Evolutionary conservation across 2,329 filamentous ascomycete genomes (phyloP), one percentile per base, ranked within the genome.

Genomic region (Cladosporium sp.): DNA sequence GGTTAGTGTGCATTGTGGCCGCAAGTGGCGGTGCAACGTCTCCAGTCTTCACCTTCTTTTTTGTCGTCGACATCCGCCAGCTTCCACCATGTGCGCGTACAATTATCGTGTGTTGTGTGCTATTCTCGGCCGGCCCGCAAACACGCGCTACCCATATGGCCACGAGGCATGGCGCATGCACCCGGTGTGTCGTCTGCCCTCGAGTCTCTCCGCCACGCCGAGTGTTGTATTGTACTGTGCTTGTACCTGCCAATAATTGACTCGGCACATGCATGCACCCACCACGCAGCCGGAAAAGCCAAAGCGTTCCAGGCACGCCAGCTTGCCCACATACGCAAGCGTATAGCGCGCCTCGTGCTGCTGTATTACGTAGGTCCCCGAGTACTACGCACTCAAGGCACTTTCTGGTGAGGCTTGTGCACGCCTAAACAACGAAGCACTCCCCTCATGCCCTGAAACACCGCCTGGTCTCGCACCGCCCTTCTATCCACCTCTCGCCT

Each of bases 351-450:
- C 48, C 48, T 25, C 48, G 13, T 51, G 39, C 18, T 46, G 39
- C n/a, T 46, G 25, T 8, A 54, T 57, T 57, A 57, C 54, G 54
- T 57, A 57, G 54, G 54, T 54, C n/a, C 11, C 39, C 7, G 13
- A 21, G 13, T 21, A 36, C 21, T 25, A 39, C 14, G 32, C 32
- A 26, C 54, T 54, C 16, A 18, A n/a, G 18, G 43, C n/a, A 3
- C n/a, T 18, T 48, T 18, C 51, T 46, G 39, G 39, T 5, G 39
- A 62, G 59, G 59, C 46, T 62, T 62, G 59, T 53, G 46, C 51
- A 54, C 51, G 18, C 39, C 59, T 43, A 39, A 61, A 62, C 59
- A 62, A 53, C 59, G 26, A 54, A 46, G 26, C 54, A 57, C 54
- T 32, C 23, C 59, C 46, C 36, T 25, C 30, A 36, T 54, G 48